Evolutionary conservation across 176 grass and related monocot species (phyloP), one percentile per base, ranked within the genome.

Genomic region (Chloris gayana): DNA sequence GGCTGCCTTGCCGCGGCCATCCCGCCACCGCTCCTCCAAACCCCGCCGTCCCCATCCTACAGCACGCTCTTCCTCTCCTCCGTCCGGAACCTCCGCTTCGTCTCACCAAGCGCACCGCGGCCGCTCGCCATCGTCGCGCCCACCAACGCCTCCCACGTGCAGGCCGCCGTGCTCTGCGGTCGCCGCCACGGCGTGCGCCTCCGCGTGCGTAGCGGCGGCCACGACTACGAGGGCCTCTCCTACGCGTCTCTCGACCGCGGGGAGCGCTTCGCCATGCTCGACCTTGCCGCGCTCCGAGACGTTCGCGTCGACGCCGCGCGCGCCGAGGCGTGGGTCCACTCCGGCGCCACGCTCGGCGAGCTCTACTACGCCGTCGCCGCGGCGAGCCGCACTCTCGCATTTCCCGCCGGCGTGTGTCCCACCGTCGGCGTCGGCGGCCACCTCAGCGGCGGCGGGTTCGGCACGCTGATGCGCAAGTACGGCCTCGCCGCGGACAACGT

Each of bases 221-320:
- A 92, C 80, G 86, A 91, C 79, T 91, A 88, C 68, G 82, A 91
- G 62, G 90, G 90, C 67, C 82, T 93, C 32, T 93, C 88, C 6
- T 93, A 90, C 82, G 35, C 34, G 3, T 35, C 34, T 35, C 73
- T 77, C 10, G 73, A 70, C 54, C 39, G 6, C 70, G 8, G 41
- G 8, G 69, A 57, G 74, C 56, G 50, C 14, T 90, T 93, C 69
- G 74, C 76, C 18, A 58, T 90, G 66, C 57, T 90, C 60, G 80
- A 91, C 80, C 80, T 91, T 27, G 47, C 85, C n/a, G 68, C 77
- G 5, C 26, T 87, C 53, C 75, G 79, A 6, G 70, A 35, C 27
- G 47, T 91, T 31, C 75, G 67, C 71, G 70, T 90, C 9, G 85
- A 93, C 71, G 15, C 62, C 7, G 69, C 76, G 37, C 71, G 76